Base-by-base conservation (phyloP, 768 basidiomycete genomes). In the Candolleomyces efflorescens region DNA sequence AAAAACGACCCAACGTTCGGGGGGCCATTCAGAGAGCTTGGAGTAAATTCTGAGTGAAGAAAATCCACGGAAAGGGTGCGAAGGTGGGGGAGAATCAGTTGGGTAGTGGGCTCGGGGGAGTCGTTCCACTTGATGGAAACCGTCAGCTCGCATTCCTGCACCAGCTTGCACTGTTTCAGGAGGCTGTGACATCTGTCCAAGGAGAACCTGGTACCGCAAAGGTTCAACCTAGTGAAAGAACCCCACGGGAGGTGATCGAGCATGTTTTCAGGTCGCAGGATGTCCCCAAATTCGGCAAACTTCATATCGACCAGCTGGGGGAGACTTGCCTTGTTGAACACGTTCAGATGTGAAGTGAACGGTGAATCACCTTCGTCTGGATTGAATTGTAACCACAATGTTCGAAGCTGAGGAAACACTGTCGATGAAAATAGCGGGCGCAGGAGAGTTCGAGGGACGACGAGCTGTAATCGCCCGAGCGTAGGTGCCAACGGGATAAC, bases 31-130 rank as follows among this genome's bases (percentile, higher is more conserved):
- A 27, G 4, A 27, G 27, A 27, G 27, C 9, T 27, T 27, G 27
- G 27, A 27, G 27, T 4, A 27, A 27, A 9, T 11, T 49, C 44
- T n/a, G n/a, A n/a, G 10, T 53, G 46, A 24, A 39, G n/a, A 23
- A 32, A 50, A 32, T 38, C 43, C 13, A 32, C 38, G 18, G 55
- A 32, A 17, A 44, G 39, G 6, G 47, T 55, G 27, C n/a, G 15
- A 22, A 45, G 39, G 44, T 43, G 55, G 41, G n/a, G 39, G 32
- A 60, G 49, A 7, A 50, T 43, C 17, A 60, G 59, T 18, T 53
- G 46, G 1, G n/a, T 44, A 18, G 20, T 37, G 37, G 24, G 27
- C 11, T 50, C 32, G 20, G 49, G 32, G 49, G 24, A 17, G 18
- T 24, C 27, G 15, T 26, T 26, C 24, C 1, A 23, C 4, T n/a